These are phyloP conservation scores for Pseudocercospora crystallina DNA, from an alignment of 2,329 filamentous ascomycete species.

Conservation along the genomic window DNA sequence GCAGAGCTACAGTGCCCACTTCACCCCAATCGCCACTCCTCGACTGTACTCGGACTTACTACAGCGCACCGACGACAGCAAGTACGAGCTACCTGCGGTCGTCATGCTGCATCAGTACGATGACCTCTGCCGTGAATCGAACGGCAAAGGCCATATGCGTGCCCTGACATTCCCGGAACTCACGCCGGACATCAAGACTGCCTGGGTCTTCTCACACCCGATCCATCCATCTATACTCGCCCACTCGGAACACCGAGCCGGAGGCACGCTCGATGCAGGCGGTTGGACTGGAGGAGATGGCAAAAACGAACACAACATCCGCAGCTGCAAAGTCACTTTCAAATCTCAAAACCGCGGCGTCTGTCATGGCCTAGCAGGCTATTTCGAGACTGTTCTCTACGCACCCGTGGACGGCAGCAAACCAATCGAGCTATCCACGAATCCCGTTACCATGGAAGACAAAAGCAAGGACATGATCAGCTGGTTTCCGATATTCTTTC, in stretches of 20 bases:
- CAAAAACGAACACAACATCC: slow-evolving; percentile 85
- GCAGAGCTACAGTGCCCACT: slow-evolving; percentile 85
- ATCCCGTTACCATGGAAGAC: slow-evolving; percentile 83
- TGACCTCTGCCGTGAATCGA: slow-evolving; percentile 61
- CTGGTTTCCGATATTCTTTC: slow-evolving; percentile 99
- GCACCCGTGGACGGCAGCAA: slow-evolving; percentile 40
- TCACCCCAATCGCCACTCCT: slow-evolving; percentile 88
- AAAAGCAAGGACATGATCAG: slow-evolving; percentile 99
- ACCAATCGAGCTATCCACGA: slow-evolving; percentile 83
- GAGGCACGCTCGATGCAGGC: slow-evolving; percentile 66
- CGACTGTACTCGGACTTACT: slow-evolving; percentile 80
- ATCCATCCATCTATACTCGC: slow-evolving; percentile 60
- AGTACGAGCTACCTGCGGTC: slow-evolving; percentile 90
- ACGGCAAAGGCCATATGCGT: background rate
- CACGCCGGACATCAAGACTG: slow-evolving; percentile 62
- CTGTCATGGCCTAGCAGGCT: slow-evolving; percentile 87
- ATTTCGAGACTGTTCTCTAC: slow-evolving; percentile 97
- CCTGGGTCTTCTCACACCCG: slow-evolving; percentile 80
- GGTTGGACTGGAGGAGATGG: slow-evolving; percentile 74
- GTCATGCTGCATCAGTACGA: slow-evolving; percentile 89
- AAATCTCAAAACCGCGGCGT: slow-evolving; percentile 75
- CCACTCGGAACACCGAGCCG: slow-evolving; percentile 56
- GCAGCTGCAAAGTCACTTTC: slow-evolving; percentile 77
- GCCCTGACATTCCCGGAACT: slow-evolving; percentile 14
- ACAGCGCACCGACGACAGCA: slow-evolving; percentile 60